Percentiles rank a stretch among this genome's conserved stretches.
Conservation (phyloP, 441 rosid genomes). For the Mallotus repandus region DNA sequence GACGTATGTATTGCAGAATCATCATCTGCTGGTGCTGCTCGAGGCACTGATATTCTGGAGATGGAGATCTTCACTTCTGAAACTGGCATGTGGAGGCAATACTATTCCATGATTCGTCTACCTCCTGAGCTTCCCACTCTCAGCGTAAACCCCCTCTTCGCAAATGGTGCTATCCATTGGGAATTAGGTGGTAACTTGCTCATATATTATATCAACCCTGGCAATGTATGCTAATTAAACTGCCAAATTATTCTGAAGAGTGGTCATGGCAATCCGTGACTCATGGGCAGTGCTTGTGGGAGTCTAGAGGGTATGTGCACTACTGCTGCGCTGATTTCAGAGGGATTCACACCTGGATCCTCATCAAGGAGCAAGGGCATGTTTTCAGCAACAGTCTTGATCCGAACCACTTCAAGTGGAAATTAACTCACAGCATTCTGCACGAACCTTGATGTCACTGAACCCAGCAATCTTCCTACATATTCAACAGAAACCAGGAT, state of each 20-base stretch:
- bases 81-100: constrained; percentile 4
- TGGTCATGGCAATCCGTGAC: constrained; percentile 17
- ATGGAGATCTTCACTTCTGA: constrained; percentile 8
- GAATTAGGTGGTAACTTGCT: constrained; percentile 31
- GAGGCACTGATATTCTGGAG: constrained; percentile 9
- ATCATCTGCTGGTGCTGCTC: constrained; percentile 7
- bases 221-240: constrained; percentile 20
- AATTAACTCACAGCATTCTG: neutral
- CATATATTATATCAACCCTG: constrained; percentile 12
- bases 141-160: constrained; percentile 22
- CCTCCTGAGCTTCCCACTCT: constrained; percentile 13
- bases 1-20: constrained; percentile 6
- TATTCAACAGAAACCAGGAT: neutral
- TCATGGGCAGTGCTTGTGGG: constrained; percentile 14
- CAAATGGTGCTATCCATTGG: constrained; percentile 27
- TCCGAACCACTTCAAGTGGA: constrained; percentile 2
- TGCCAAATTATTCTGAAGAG: constrained; percentile 24
- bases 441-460: constrained; percentile 4
- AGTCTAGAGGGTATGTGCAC: constrained; percentile 5
- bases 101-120: neutral
- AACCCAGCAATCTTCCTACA: neutral
- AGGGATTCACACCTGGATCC: constrained; percentile 1
- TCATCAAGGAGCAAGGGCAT: neutral
- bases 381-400: neutral
- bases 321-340: constrained; percentile 9